phyloP scores from a whole-genome alignment of 2,329 filamentous ascomycete species.

The Fusarium tanahbumbuense region DNA sequence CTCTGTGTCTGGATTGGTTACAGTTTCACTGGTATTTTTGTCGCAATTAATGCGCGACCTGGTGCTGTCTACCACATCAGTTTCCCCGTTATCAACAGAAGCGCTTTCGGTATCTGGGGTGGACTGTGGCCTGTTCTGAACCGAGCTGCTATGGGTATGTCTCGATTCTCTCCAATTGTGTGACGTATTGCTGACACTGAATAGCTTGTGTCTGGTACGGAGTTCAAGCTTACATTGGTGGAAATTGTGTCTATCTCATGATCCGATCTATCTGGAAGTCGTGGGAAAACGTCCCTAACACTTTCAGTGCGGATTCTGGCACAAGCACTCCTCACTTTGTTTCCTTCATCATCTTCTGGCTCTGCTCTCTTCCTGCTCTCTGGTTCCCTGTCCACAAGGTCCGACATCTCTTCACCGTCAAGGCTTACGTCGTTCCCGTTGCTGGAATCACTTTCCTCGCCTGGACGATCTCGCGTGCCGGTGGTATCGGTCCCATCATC shows the following conservation, averaged over 20 bases:
- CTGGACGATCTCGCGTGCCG: slow-evolving; percentile 85
- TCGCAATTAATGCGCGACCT: slow-evolving; percentile 82
- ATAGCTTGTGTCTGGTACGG: slow-evolving; percentile 86
- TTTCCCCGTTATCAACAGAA: slow-evolving; percentile 82
- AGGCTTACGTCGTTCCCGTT: slow-evolving; percentile 83
- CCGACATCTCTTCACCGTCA: slow-evolving; percentile 90
- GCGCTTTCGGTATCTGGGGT: slow-evolving; percentile 91
- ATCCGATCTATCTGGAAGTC: slow-evolving; percentile 84
- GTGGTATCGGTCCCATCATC: slow-evolving; percentile 86
- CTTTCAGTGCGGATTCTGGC: slow-evolving; percentile 72
- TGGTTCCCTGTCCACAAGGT: slow-evolving; percentile 92
- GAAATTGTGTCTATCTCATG: slow-evolving; percentile 88
- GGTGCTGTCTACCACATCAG: slow-evolving; percentile 90
- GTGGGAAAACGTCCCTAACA: slow-evolving; percentile 74
- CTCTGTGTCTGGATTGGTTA: slow-evolving; percentile 92
- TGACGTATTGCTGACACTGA: slow-evolving; percentile 18
- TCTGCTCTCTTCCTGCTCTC: slow-evolving; percentile 81
- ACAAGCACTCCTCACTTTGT: slow-evolving; percentile 81
- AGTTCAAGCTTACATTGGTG: slow-evolving; percentile 87
- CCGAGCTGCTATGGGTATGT: slow-evolving; percentile 78
- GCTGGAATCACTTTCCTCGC: slow-evolving; percentile 89
- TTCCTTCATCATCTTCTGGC: slow-evolving; percentile 90
- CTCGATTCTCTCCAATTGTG: neutral
- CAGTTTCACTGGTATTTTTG: slow-evolving; percentile 78
- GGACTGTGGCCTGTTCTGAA: slow-evolving; percentile 91